Percentiles rank a stretch among this genome's conserved stretches.
Evolutionary conservation across 1,284 basidiomycete genomes (phyloP).

Genomic region (Boletellus dicymbophilus): DNA sequence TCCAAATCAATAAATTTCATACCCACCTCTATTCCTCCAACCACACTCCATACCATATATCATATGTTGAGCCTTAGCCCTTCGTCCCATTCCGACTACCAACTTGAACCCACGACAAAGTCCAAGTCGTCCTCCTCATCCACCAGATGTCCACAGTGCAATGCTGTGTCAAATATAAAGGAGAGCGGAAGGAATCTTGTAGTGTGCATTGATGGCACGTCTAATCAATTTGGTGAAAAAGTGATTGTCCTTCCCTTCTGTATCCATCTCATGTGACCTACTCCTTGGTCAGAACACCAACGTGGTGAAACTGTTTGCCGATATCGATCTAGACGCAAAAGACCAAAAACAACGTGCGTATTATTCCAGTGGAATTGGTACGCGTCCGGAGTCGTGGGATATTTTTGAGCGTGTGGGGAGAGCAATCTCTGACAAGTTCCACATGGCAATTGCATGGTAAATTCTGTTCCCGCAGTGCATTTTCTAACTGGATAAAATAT

Average conservation of each 20-base stretch:
- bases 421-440: too few species aligned
- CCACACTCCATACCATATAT: not conserved
- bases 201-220: slow-evolving; percentile 15
- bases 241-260: slow-evolving; percentile 1
- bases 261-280: not conserved
- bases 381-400: slow-evolving; percentile 23
- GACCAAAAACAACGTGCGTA: slow-evolving; percentile 24
- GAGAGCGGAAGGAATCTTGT: slow-evolving; percentile 7
- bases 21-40: not conserved
- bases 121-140: not conserved
- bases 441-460: too few species aligned
- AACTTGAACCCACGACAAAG: not conserved
- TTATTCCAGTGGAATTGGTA: slow-evolving; percentile 38
- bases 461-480: too few species aligned
- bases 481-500: too few species aligned
- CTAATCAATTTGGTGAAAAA: slow-evolving; percentile 12
- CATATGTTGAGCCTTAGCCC: not conserved
- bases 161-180: not conserved
- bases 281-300: slow-evolving; percentile 17
- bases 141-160: slow-evolving; percentile 1
- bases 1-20: not conserved
- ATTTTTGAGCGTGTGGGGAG: too few species aligned
- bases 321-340: slow-evolving; percentile 15
- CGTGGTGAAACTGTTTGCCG: slow-evolving; percentile 26
- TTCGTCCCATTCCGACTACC: not conserved